Conservation (phyloP, 495 filamentous ascomycete genomes). For the Neurospora sp. region DNA sequence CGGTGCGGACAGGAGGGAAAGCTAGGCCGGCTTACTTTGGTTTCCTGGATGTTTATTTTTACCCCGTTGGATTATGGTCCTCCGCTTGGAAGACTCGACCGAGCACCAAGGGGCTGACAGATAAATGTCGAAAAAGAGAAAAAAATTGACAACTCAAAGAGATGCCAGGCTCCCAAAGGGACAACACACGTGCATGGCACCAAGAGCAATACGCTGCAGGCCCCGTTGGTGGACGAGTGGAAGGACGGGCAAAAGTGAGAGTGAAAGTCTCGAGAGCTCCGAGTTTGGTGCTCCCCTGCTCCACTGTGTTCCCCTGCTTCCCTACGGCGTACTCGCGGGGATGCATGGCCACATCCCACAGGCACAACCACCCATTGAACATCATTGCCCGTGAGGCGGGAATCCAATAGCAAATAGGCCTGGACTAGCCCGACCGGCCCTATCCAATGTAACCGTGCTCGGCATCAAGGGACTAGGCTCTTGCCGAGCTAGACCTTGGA, state of each 20-base stretch:
- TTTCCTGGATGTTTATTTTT: neutral
- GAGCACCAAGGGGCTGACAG: neutral
- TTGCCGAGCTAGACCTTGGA: neutral
- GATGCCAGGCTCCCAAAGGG: neutral
- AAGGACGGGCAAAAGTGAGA: neutral
- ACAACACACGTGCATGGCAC: neutral
- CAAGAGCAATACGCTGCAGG: neutral
- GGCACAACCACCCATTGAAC: neutral
- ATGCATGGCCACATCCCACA: conserved; percentile 7
- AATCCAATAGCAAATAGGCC: conserved; percentile 7
- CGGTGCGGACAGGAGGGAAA: neutral
- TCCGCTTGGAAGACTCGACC: neutral
- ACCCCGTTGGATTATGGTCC: neutral
- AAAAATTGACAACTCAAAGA: neutral
- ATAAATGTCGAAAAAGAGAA: neutral
- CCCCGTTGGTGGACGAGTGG: neutral
- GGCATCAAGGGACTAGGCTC: neutral
- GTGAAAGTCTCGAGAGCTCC: neutral
- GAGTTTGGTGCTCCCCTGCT: neutral
- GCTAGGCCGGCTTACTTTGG: neutral
- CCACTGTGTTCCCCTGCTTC: conserved; percentile 7
- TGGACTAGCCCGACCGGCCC: neutral
- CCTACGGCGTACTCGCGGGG: neutral
- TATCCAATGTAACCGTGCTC: neutral
- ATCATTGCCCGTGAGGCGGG: conserved; percentile 7